Percentiles rank a stretch among this genome's conserved stretches.
Evolutionary conservation across 2,329 filamentous ascomycete species (phyloP).

Genomic region (Microsporum audouinii): DNA sequence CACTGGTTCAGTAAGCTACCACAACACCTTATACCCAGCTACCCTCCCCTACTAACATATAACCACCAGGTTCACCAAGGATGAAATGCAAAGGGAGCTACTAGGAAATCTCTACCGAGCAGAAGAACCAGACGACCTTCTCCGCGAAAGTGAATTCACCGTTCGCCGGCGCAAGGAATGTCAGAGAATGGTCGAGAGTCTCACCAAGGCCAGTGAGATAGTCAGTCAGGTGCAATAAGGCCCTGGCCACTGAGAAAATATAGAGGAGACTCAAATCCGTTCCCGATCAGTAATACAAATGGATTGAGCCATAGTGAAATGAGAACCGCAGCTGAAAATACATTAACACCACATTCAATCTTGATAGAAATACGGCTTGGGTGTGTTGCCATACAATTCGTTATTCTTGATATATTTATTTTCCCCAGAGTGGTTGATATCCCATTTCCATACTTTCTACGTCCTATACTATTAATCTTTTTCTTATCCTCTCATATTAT

Average conservation of each 20-base stretch:
- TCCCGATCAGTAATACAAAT: neutral
- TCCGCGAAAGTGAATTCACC: constrained; percentile 98
- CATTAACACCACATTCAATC: neutral
- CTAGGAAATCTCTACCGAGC: constrained; percentile 95
- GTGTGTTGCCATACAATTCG: neutral
- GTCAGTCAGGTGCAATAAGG: constrained; percentile 61
- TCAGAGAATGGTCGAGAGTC: constrained; percentile 96
- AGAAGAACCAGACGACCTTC: constrained; percentile 78
- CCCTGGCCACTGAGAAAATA: neutral
- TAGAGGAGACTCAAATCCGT: neutral
- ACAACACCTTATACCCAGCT: neutral
- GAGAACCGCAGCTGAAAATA: neutral
- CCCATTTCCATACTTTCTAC: neutral
- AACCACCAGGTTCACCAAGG: constrained; percentile 66
- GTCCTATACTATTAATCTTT: neutral
- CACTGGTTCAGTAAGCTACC: constrained; percentile 71
- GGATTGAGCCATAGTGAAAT: neutral
- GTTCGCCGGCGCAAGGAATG: constrained; percentile 91
- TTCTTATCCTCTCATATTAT: neutral
- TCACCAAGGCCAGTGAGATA: constrained; percentile 85
- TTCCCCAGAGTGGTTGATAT: neutral
- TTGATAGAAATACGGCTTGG: constrained; percentile 4
- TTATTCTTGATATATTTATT: constrained; percentile 1
- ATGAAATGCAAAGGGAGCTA: constrained; percentile 95
- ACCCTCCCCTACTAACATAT: constrained; percentile 2